phyloP scores from a whole-genome alignment of 805 yeast species.

The Starmerella etchellsii region DNA sequence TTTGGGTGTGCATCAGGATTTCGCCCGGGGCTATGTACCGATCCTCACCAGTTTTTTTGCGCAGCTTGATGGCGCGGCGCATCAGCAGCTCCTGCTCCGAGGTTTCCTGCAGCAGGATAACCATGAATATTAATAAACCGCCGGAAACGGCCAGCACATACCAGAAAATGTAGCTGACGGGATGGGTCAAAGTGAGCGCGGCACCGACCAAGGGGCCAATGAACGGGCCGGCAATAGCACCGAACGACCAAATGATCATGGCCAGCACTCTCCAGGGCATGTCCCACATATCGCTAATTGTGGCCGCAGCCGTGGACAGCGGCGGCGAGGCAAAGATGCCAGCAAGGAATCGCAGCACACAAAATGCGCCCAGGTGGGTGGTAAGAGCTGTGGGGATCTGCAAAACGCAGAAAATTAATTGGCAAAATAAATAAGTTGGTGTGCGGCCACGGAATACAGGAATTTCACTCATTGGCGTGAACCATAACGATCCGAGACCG shows the following conservation, averaged over 20 bases:
- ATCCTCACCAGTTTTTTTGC: constrained; percentile 32
- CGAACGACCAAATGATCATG: constrained; percentile 41
- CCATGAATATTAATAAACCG: constrained; percentile 28
- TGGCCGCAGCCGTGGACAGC: constrained; percentile 47
- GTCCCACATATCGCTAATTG: constrained; percentile 38
- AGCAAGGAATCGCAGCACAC: constrained; percentile 39
- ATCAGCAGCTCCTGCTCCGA: constrained; percentile 34
- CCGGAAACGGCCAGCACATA: constrained; percentile 33
- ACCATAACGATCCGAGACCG: constrained; percentile 45
- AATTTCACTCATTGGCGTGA: constrained; percentile 44
- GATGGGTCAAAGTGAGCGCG: constrained; percentile 34
- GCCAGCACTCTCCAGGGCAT: constrained; percentile 35
- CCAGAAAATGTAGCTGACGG: constrained; percentile 49
- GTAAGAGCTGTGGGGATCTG: constrained; percentile 47
- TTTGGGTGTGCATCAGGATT: constrained; percentile 1
- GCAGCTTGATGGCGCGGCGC: constrained; percentile 37
- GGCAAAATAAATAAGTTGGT: constrained; percentile 34
- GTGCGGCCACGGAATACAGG: constrained; percentile 36
- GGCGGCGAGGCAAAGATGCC: constrained; percentile 48
- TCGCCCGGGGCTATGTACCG: constrained; percentile 16
- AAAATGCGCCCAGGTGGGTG: constrained; percentile 38
- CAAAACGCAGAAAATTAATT: constrained; percentile 36
- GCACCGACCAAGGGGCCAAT: constrained; percentile 48
- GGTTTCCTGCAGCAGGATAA: constrained; percentile 39
- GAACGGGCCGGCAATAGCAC: constrained; percentile 43